phyloP scores from a whole-genome alignment of 192 early-diverging fungal genomes.

The Umbelopsis ramanniana region DNA sequence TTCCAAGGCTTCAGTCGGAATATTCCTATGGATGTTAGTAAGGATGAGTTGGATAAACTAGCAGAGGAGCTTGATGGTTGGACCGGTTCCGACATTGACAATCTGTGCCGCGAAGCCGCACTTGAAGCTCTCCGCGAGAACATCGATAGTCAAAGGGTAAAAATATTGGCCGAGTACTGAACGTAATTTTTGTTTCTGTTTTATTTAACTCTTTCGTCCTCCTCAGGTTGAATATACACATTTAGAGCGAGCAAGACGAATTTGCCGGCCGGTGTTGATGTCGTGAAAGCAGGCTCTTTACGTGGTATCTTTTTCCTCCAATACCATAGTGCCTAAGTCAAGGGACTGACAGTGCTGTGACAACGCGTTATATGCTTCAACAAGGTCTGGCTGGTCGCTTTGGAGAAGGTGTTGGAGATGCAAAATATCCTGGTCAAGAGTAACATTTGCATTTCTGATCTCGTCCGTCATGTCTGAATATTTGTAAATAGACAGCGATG shows the following conservation, averaged over 20 bases:
- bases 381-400: neutral
- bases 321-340: neutral
- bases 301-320: neutral
- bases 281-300: neutral
- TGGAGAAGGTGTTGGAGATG: neutral
- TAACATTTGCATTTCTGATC: neutral
- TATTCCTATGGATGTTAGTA: slow-evolving; percentile 57
- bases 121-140: slow-evolving; percentile 66
- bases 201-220: neutral
- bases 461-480: neutral
- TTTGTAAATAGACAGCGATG: neutral
- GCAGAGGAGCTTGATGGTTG: slow-evolving; percentile 59
- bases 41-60: slow-evolving; percentile 50
- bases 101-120: slow-evolving; percentile 83
- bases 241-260: neutral
- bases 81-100: slow-evolving; percentile 81
- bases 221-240: neutral
- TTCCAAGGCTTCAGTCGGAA: slow-evolving; percentile 57
- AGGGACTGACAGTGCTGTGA: neutral
- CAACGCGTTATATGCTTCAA: neutral
- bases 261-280: neutral
- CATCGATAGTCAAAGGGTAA: slow-evolving; percentile 58
- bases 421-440: neutral
- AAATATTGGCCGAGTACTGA: too few relatives aligned
- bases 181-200: neutral